Base-by-base conservation (phyloP, 257 asterid species). In the Jasminum sambac region DNA sequence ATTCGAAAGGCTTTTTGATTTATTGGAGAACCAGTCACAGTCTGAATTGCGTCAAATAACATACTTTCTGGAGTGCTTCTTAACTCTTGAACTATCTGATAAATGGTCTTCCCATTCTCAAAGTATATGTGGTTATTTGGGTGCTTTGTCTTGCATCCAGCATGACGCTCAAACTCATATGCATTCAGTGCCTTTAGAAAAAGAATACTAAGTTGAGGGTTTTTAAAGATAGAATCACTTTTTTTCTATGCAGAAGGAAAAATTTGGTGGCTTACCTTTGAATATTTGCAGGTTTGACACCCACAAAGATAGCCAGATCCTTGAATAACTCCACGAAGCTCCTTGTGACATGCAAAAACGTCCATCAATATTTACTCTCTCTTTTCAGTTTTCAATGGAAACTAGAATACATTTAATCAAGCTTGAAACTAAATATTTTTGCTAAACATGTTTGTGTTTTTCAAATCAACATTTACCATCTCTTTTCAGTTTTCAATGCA, bases 251-350 rank as follows among this genome's bases (percentile, higher is more conserved):
- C 42, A 71, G 9, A 43, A 48, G 9, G 72, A 39, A 64, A 42
- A 67, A 24, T 66, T 57, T 8, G 17, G 73, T 4, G 41, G 72
- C 75, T 81, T 76, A 90, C 98, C 95, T 88, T 91, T 23, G 96
- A 87, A 82, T 80, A 89, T 78, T 88, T 82, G 70, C 99, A 94
- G 23, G 89, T 43, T 66, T 85, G 91, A 80, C 99, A 94, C 64
- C 97, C 93, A 3, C 98, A 94, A 34, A 89, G 96, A 83, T 91
- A 94, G 52, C 98, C 96, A 30, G 95, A 74, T 66, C 98, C 99
- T 78, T 94, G 88, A 82, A 94, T 94, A 67, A 85, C 79, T 71
- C 99, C 99, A 41, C 85, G 86, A 65, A 89, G 96, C 82, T 89
- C 98, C 99, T 94, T 69, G 61, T 69, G 16, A 70, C 42, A 63